Evolutionary conservation across 331 rosid species (phyloP), one percentile per base, ranked within the genome.

Genomic region (Quercus tomentella): DNA sequence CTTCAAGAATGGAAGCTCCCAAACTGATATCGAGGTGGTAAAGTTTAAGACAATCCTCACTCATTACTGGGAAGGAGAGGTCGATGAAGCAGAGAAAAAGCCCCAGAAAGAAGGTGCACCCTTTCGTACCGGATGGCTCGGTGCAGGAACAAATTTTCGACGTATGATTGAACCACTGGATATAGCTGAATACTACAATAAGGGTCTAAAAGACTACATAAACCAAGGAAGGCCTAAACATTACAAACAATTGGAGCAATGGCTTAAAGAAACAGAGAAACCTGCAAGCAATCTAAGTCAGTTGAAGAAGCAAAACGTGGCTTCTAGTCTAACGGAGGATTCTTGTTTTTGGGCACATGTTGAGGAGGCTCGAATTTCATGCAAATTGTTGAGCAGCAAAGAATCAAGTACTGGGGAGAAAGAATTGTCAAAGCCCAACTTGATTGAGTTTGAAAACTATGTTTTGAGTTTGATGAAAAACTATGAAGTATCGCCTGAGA

Each of bases 281-380:
- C 3, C 3, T 1, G 2, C 35, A 45, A 22, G 0, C 0, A 2
- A 0, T 9, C 20, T 33, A 37, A 56, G 9, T 11, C 28, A 4
- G 0, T 14, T 21, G 1, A 90, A 56, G 6, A 79, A 70, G 12
- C 33, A 43, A 61, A 77, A 65, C 3, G 88, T 90, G 60, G 73
- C 60, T 5, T 54, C 79, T 5, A 74, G 57, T 74, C 79, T 92
- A 67, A 94, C 87, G 1, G 25, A 84, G 12, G 97, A 91, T 81
- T 90, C 97, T 23, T 88, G 93, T 79, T 93, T 93, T 65, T 93
- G 97, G 98, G 93, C 88, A 23, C 43, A 56, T 4, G 89, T 91
- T 76, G 97, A 93, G 80, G 92, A 89, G 71, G 93, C 87, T 76
- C 76, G 12, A 8, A 75, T 88, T 37, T 82, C 52, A 4, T 89